Percentiles rank a stretch among this genome's conserved stretches.
phyloP scores from a whole-genome alignment of 228 moss, liverwort and hornwort genomes.

The Sphagnum fallax region DNA sequence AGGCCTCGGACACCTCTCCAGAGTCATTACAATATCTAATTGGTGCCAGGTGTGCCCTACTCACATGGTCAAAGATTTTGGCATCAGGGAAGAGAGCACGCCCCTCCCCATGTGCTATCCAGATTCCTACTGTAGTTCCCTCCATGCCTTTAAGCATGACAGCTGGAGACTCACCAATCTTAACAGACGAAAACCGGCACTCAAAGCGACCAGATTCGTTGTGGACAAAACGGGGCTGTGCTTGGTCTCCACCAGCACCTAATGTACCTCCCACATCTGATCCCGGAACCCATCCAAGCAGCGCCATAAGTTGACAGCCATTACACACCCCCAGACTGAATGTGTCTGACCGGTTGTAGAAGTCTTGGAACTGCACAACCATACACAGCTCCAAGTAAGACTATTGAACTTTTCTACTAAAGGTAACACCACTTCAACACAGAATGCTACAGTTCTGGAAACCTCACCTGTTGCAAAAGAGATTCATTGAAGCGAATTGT shows the following conservation, averaged over 20 bases:
- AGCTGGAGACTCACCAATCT: constrained; percentile 74
- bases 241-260: constrained; percentile 65
- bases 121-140: constrained; percentile 82
- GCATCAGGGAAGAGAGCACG: constrained; percentile 72
- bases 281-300: constrained; percentile 97
- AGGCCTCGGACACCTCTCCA: constrained; percentile 66
- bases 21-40: constrained; percentile 77
- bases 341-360: constrained; percentile 83
- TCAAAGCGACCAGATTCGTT: constrained; percentile 94
- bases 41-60: constrained; percentile 46
- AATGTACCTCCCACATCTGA: constrained; percentile 77
- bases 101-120: constrained; percentile 93
- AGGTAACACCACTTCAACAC: no score
- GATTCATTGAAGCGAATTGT: constrained; percentile 81
- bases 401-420: not conserved
- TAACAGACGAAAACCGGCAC: constrained; percentile 86
- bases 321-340: constrained; percentile 99
- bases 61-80: constrained; percentile 48
- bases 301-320: constrained; percentile 92
- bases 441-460: no score
- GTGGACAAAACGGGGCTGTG: constrained; percentile 91
- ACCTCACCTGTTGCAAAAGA: constrained; percentile 63
- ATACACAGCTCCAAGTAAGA: not conserved
- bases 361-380: constrained; percentile 71
- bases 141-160: constrained; percentile 95